Percentiles rank a stretch among this genome's conserved stretches.
phyloP scores from a whole-genome alignment of 1,139 yeast genomes.

The Nakaseomyces delphensis region DNA sequence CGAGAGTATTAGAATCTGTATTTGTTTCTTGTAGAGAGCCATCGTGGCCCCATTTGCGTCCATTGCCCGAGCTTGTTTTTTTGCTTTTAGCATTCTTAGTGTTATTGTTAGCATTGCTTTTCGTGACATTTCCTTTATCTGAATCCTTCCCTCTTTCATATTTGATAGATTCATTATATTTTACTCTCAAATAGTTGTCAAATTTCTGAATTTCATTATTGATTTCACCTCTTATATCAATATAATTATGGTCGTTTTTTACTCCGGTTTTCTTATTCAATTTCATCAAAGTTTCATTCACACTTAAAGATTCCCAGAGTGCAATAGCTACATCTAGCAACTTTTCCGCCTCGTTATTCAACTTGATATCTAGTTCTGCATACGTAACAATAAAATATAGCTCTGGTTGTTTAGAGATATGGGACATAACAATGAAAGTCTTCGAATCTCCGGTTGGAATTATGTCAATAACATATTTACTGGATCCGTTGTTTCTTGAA shows the following conservation, averaged over 20 bases:
- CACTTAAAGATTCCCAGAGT: constrained; percentile 26
- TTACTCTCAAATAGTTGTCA: constrained; percentile 29
- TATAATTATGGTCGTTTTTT: constrained; percentile 21
- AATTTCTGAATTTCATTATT: constrained; percentile 28
- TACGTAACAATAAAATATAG: constrained; percentile 28
- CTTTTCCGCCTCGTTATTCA: constrained; percentile 31
- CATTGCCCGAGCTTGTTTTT: constrained; percentile 15
- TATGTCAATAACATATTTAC: constrained; percentile 1
- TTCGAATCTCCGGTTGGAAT: constrained; percentile 22
- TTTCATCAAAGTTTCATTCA: constrained; percentile 22
- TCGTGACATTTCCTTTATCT: constrained; percentile 6
- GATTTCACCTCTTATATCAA: constrained; percentile 21
- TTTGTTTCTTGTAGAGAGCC: constrained; percentile 41
- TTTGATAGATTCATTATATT: constrained; percentile 26
- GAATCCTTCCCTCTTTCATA: constrained; percentile 7
- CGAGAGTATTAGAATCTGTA: constrained; percentile 35
- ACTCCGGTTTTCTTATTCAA: constrained; percentile 27
- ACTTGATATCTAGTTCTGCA: constrained; percentile 29
- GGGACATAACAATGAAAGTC: constrained; percentile 29
- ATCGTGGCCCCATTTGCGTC: constrained; percentile 40
- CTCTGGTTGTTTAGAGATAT: constrained; percentile 26
- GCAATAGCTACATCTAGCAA: constrained; percentile 24
- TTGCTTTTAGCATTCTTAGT: constrained; percentile 12
- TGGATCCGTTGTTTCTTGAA: constrained; percentile 11
- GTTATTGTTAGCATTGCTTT: constrained; percentile 9